Evolutionary conservation across 2,329 filamentous ascomycete species (phyloP).

Genomic region (Ophiosphaerella korrae): DNA sequence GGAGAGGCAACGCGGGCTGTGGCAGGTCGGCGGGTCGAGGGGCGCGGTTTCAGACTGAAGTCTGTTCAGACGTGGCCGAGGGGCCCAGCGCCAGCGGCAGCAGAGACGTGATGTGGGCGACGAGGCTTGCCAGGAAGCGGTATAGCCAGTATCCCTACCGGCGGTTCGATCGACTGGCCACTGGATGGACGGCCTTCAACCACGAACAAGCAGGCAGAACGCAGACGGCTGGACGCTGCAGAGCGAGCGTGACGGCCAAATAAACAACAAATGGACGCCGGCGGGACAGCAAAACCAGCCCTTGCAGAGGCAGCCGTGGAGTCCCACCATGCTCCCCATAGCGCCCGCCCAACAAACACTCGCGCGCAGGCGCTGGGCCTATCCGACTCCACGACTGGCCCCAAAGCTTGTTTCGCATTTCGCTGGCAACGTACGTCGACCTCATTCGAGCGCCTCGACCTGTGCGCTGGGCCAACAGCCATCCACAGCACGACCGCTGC

Average conservation of each 20-base stretch:
- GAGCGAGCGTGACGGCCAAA: constrained; percentile 7
- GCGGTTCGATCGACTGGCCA: constrained; percentile 12
- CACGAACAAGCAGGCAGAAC: too few species aligned
- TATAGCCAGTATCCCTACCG: constrained; percentile 18
- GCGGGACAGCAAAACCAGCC: constrained; percentile 6
- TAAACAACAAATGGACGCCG: constrained; percentile 4
- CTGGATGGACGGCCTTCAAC: constrained; percentile 1
- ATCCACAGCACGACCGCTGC: neutral
- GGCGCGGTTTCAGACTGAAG: constrained; percentile 24
- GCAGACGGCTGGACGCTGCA: neutral
- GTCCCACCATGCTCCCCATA: too few species aligned
- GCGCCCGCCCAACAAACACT: constrained; percentile 6
- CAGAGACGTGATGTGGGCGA: constrained; percentile 31
- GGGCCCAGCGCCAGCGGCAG: constrained; percentile 23
- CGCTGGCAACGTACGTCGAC: constrained; percentile 27
- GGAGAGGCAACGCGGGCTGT: neutral
- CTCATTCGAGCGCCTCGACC: constrained; percentile 30
- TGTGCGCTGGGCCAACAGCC: constrained; percentile 14
- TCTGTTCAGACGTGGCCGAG: constrained; percentile 20
- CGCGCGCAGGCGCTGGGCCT: constrained; percentile 38
- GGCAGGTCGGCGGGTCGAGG: constrained; percentile 20
- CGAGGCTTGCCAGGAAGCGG: constrained; percentile 36
- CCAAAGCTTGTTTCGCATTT: constrained; percentile 36
- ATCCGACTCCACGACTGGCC: constrained; percentile 30
- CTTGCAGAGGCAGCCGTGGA: constrained; percentile 20